Conservation (phyloP, 192 early-diverging fungal species). For the Mortierella antarctica region DNA sequence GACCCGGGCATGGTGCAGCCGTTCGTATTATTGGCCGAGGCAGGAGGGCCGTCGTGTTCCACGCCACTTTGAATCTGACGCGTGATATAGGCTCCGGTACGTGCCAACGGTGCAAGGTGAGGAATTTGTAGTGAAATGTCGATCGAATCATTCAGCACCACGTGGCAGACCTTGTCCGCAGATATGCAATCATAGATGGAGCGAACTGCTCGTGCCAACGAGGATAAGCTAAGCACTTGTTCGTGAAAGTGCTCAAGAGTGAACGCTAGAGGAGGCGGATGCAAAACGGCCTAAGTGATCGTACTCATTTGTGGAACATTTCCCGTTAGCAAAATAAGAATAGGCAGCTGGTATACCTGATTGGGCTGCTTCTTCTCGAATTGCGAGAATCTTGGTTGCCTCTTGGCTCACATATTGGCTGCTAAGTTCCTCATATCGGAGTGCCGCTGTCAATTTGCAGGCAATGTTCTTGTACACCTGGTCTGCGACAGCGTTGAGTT, state of each 20-base stretch:
- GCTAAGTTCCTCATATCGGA: constrained; percentile 83
- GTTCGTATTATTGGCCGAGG: neutral
- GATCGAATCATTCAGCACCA: constrained; percentile 82
- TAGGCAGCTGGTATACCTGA: constrained; percentile 24
- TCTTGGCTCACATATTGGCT: constrained; percentile 81
- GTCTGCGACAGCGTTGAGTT: constrained; percentile 71
- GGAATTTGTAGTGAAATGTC: constrained; percentile 79
- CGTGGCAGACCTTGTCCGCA: constrained; percentile 61
- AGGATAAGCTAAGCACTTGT: constrained; percentile 63
- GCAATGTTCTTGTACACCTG: constrained; percentile 78
- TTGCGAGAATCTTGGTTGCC: constrained; percentile 75
- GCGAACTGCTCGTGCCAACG: constrained; percentile 70
- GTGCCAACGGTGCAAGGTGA: constrained; percentile 44
- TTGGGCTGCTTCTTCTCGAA: constrained; percentile 73
- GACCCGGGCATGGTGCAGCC: constrained; percentile 8
- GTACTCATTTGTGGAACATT: neutral
- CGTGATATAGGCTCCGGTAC: constrained; percentile 20
- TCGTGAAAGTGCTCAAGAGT: constrained; percentile 56
- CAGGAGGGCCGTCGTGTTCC: constrained; percentile 19
- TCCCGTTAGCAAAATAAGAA: neutral
- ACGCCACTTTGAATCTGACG: constrained; percentile 18
- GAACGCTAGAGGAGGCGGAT: neutral
- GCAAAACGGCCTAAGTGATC: neutral
- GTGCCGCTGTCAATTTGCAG: constrained; percentile 71
- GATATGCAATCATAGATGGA: constrained; percentile 69